Evolutionary conservation across 202 grass and related monocot species (phyloP).

Genomic region (Schoenoplectus triqueter): DNA sequence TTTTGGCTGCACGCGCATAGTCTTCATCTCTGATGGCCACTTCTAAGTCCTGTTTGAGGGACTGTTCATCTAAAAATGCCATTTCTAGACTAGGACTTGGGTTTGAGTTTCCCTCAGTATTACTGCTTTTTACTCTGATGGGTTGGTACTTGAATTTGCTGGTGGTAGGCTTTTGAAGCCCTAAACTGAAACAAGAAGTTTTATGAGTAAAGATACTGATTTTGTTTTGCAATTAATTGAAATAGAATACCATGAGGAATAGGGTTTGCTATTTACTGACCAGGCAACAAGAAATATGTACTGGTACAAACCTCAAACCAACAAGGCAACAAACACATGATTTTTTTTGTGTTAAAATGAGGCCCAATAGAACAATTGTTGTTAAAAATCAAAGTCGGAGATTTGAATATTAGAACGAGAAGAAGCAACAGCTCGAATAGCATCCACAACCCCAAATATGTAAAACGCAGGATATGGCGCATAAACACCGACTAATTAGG

Average conservation of each 20-base stretch:
- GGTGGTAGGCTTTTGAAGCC: slow-evolving; percentile 40
- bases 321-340: slow-evolving; percentile 6
- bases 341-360: background rate
- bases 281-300: background rate
- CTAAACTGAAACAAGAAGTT: slow-evolving; percentile 49
- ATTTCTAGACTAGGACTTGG: slow-evolving; percentile 46
- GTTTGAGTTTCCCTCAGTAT: slow-evolving; percentile 60
- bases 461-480: background rate
- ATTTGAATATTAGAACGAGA: background rate
- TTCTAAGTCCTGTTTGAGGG: slow-evolving; percentile 55
- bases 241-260: background rate
- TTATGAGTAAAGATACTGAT: background rate
- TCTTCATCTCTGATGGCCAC: slow-evolving; percentile 72
- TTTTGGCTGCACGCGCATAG: slow-evolving; percentile 56
- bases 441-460: background rate
- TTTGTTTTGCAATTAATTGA: background rate
- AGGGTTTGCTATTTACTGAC: background rate
- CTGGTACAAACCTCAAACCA: background rate
- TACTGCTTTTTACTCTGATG: slow-evolving; percentile 59
- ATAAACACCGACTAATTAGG: background rate
- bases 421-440: background rate
- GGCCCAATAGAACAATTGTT: background rate
- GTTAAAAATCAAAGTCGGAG: background rate
- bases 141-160: slow-evolving; percentile 12
- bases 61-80: slow-evolving; percentile 52